Evolutionary conservation across 805 yeast genomes (phyloP).

Genomic region (Candida piceae): DNA sequence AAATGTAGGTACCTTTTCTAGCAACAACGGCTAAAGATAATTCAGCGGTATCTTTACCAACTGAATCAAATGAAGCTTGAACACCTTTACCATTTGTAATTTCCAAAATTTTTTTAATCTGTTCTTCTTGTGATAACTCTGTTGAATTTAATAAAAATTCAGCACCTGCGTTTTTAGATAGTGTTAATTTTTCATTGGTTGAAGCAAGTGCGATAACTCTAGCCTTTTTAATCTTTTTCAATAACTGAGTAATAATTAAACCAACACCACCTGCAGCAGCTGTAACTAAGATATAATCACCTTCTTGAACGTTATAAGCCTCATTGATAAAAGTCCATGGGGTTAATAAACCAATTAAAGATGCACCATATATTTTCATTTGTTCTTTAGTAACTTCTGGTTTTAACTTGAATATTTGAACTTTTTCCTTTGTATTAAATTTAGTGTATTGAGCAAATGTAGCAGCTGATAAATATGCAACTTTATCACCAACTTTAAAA

Average conservation of each 20-base stretch:
- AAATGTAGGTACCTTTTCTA: conserved; percentile 68
- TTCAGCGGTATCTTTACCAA: conserved; percentile 75
- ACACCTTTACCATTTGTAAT: conserved; percentile 67
- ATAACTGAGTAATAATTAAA: conserved; percentile 59
- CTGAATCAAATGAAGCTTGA: conserved; percentile 62
- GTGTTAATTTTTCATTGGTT: conserved; percentile 58
- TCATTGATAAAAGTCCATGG: conserved; percentile 67
- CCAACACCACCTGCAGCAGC: conserved; percentile 99
- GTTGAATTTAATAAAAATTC: conserved; percentile 55
- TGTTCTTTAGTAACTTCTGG: conserved; percentile 41
- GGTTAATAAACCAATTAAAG: conserved; percentile 70
- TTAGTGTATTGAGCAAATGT: conserved; percentile 76
- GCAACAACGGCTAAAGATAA: conserved; percentile 55
- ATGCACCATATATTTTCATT: conserved; percentile 53
- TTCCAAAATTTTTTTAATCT: conserved; percentile 49
- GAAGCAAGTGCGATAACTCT: conserved; percentile 84
- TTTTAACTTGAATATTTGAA: conserved; percentile 43
- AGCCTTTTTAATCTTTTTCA: conserved; percentile 55
- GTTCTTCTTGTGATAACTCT: conserved; percentile 41
- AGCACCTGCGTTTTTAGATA: conserved; percentile 74
- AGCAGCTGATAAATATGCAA: conserved; percentile 47
- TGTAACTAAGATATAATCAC: conserved; percentile 70
- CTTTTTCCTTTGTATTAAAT: conserved; percentile 28
- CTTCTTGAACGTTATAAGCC: conserved; percentile 60
- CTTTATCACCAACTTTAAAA: conserved; percentile 63